These are phyloP conservation scores for Agarophyton chilense DNA, from an alignment of 23 red algal genomes.

Conservation along the genomic window DNA sequence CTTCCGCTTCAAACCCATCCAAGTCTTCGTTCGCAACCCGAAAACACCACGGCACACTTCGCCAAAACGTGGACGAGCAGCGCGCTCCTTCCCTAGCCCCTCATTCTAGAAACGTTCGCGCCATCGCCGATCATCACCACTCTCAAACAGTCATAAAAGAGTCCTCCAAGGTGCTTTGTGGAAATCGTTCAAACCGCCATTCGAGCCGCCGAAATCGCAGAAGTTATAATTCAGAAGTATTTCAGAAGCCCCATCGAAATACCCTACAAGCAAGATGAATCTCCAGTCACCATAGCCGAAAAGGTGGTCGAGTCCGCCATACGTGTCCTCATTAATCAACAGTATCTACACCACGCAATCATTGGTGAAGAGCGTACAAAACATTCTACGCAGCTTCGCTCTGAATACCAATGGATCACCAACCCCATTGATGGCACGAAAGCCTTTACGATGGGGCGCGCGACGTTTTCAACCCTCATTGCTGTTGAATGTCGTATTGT, in stretches of 20 bases:
- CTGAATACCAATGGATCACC: constrained; percentile 84
- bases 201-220: constrained; percentile 70
- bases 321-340: constrained; percentile 69
- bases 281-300: constrained; percentile 93
- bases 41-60: neutral
- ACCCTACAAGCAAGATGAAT: constrained; percentile 74
- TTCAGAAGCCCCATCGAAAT: constrained; percentile 73
- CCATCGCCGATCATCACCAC: neutral
- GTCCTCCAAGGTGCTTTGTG: neutral
- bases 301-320: constrained; percentile 79
- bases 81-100: neutral
- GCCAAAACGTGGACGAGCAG: neutral
- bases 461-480: constrained; percentile 95
- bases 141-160: neutral
- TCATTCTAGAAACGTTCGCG: neutral
- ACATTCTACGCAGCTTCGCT: neutral
- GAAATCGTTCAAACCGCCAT: constrained; percentile 52
- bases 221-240: constrained; percentile 33
- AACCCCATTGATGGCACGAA: constrained; percentile 98
- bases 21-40: neutral
- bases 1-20: neutral
- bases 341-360: constrained; percentile 55
- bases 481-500: constrained; percentile 62
- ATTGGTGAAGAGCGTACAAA: constrained; percentile 86
- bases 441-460: constrained; percentile 84